Evolutionary conservation across 352 stramenopile species (phyloP).

Genomic region (Elongisporangium anandrum): DNA sequence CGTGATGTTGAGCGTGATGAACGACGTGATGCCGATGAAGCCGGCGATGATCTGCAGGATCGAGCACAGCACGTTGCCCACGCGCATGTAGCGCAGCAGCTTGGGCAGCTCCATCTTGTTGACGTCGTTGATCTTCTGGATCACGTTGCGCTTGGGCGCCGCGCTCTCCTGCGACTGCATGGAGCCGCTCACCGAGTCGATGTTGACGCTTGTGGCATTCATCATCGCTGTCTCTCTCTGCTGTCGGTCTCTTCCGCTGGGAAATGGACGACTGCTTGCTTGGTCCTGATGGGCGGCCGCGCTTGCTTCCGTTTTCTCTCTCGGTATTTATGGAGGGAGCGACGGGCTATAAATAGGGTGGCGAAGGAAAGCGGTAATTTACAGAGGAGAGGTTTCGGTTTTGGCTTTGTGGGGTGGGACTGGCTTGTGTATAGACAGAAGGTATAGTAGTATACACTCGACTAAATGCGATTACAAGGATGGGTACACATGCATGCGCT

Average conservation of each 20-base stretch:
- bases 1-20: constrained; percentile 89
- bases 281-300: neutral
- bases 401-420: neutral
- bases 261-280: neutral
- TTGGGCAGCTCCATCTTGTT: constrained; percentile 90
- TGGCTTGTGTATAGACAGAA: neutral
- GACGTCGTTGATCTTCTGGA: constrained; percentile 82
- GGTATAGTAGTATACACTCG: neutral
- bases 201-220: constrained; percentile 69
- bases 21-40: constrained; percentile 76
- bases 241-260: neutral
- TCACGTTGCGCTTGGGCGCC: constrained; percentile 62
- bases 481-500: too few relatives aligned
- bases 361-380: neutral
- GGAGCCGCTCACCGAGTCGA: constrained; percentile 66
- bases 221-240: constrained; percentile 31
- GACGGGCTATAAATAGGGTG: neutral
- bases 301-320: neutral
- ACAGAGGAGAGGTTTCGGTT: neutral
- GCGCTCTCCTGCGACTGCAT: constrained; percentile 29
- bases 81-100: constrained; percentile 81
- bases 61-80: constrained; percentile 81
- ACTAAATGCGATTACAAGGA: neutral
- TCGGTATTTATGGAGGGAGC: neutral
- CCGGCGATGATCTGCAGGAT: constrained; percentile 81